A percentile compares a stretch with the other conserved stretches of the same genome.
Conservation (phyloP, 2,329 filamentous ascomycete genomes). For the Fusarium musae region DNA sequence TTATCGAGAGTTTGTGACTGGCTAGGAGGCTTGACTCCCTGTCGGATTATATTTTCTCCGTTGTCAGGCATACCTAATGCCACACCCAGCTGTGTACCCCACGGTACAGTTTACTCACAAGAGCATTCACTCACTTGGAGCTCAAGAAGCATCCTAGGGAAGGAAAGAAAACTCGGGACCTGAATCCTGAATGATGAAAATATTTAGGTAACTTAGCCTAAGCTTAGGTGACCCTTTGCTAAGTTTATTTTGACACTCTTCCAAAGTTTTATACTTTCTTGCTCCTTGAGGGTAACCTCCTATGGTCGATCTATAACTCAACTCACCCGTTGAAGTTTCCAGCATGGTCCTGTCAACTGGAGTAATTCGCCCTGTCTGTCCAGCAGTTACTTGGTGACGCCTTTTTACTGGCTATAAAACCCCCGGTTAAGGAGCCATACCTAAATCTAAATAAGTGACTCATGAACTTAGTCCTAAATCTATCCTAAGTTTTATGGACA, state of each 20-base stretch:
- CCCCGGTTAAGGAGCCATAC: background rate
- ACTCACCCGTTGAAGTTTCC: background rate
- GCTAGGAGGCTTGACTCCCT: constrained; percentile 14
- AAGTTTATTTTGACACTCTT: background rate
- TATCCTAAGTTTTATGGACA: background rate
- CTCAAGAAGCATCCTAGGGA: background rate
- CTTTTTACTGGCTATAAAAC: background rate
- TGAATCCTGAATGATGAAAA: background rate
- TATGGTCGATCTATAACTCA: background rate
- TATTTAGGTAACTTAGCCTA: background rate
- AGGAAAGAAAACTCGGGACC: background rate
- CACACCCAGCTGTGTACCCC: background rate
- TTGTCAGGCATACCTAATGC: background rate
- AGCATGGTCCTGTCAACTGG: background rate
- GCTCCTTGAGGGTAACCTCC: background rate
- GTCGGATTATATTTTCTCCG: constrained; percentile 23
- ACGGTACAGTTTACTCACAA: background rate
- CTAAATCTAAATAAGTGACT: background rate
- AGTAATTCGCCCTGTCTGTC: background rate
- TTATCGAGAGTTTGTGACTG: constrained; percentile 42
- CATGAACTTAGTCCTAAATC: background rate
- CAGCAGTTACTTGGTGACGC: background rate
- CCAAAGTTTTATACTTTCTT: background rate
- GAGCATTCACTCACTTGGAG: background rate
- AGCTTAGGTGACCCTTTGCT: background rate